Conservation (phyloP, 345 rosid genomes). For the Pelargonium nanum region DNA sequence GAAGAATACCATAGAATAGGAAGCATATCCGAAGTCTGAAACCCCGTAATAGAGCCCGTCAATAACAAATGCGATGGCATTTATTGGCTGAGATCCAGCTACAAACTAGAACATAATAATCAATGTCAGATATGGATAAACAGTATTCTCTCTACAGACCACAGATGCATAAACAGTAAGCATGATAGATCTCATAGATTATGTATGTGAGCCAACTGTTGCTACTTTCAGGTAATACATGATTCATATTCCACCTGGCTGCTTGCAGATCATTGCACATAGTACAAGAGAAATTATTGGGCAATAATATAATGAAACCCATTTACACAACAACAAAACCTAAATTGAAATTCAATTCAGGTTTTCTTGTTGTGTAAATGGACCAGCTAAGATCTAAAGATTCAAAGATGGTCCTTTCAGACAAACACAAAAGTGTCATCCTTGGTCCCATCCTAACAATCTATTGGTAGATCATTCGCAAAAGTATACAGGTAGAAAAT, state of each 20-base stretch:
- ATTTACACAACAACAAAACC: no score
- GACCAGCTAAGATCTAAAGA: no score
- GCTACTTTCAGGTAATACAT: background rate
- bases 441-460: no score
- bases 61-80: constrained; percentile 78
- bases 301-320: no score
- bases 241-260: background rate
- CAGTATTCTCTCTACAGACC: background rate
- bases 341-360: no score
- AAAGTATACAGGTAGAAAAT: no score
- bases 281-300: background rate
- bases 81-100: constrained; percentile 88
- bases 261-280: background rate
- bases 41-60: constrained; percentile 95
- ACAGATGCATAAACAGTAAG: no score
- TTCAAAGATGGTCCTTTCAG: no score
- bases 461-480: no score
- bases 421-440: no score
- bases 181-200: background rate
- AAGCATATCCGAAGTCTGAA: constrained; percentile 85
- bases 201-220: background rate
- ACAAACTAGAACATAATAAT: constrained; percentile 43
- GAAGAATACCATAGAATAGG: constrained; percentile 66
- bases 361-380: no score
- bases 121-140: background rate